Conservation (phyloP, 352 stramenopile genomes). For the Thalassiosira sp. region DNA sequence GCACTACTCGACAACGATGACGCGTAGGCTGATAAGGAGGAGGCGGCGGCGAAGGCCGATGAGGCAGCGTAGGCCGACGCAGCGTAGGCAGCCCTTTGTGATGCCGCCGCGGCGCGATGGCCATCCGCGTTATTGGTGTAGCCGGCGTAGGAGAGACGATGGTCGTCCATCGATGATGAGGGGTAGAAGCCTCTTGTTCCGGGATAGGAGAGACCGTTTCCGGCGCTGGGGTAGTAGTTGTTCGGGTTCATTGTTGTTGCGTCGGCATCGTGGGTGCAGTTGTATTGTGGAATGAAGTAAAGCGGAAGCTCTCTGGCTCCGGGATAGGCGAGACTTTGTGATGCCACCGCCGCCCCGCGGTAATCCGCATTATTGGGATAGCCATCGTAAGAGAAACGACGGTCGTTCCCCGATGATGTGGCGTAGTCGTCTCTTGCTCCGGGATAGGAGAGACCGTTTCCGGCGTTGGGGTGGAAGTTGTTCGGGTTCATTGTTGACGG, state of each 20-base stretch:
- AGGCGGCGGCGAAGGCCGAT: neutral
- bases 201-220: neutral
- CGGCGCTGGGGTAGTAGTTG: neutral
- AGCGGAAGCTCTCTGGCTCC: too few relatives aligned
- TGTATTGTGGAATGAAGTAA: neutral
- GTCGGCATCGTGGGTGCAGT: too few relatives aligned
- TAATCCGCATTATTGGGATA: too few relatives aligned
- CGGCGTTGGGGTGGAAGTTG: neutral
- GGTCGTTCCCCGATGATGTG: neutral
- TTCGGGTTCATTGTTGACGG: neutral
- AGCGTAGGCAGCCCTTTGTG: neutral
- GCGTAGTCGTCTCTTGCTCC: neutral
- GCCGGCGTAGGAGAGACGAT: too few relatives aligned
- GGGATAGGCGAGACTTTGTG: too few relatives aligned
- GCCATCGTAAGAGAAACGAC: too few relatives aligned
- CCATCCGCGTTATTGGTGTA: too few relatives aligned
- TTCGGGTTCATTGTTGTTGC: neutral
- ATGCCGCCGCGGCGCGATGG: neutral
- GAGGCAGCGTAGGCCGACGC: neutral
- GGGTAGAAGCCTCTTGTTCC: neutral
- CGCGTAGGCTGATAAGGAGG: neutral
- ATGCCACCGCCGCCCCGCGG: too few relatives aligned
- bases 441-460: neutral
- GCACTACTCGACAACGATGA: neutral
- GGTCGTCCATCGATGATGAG: neutral